Percentiles rank a stretch among this genome's conserved stretches.
Evolutionary conservation across 768 basidiomycete species (phyloP).

Genomic region (Rhizopogon salebrosus): DNA sequence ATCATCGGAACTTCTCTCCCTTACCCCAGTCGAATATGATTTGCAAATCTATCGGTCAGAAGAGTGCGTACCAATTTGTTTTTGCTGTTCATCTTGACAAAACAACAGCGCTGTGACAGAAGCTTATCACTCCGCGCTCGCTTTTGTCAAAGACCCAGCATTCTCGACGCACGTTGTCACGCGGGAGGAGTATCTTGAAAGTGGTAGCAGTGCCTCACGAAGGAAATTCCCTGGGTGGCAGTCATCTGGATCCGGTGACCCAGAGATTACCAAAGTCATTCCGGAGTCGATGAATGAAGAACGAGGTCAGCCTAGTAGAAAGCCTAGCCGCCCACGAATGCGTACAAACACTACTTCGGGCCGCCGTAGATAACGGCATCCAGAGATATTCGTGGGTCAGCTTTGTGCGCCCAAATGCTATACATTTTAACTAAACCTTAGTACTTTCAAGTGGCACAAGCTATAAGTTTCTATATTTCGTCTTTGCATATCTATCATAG

Average conservation of each 20-base stretch:
- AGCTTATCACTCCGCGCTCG: constrained; percentile 55
- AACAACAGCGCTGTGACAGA: constrained; percentile 55
- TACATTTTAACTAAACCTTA: background rate
- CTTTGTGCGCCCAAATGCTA: background rate
- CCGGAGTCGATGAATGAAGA: constrained; percentile 17
- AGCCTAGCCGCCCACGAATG: constrained; percentile 22
- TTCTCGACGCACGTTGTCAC: constrained; percentile 59
- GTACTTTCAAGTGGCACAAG: background rate
- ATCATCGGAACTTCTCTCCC: constrained; percentile 62
- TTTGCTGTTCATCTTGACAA: constrained; percentile 9
- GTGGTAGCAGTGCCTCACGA: constrained; percentile 69
- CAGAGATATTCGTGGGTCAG: background rate
- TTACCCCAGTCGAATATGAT: constrained; percentile 80
- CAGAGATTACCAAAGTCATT: constrained; percentile 19
- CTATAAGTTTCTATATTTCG: constrained; percentile 1
- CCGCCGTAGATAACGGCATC: constrained; percentile 23
- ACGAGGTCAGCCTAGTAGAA: constrained; percentile 17
- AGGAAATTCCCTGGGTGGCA: constrained; percentile 71
- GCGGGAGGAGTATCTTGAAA: constrained; percentile 79
- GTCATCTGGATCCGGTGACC: constrained; percentile 13
- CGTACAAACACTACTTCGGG: constrained; percentile 14
- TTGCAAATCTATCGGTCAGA: constrained; percentile 66
- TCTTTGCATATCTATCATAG: constrained; percentile 24
- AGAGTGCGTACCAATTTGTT: constrained; percentile 49
- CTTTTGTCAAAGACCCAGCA: constrained; percentile 48